Conservation (phyloP, 139 green algal genomes). For the Deuterostichococcus epilithicus region DNA sequence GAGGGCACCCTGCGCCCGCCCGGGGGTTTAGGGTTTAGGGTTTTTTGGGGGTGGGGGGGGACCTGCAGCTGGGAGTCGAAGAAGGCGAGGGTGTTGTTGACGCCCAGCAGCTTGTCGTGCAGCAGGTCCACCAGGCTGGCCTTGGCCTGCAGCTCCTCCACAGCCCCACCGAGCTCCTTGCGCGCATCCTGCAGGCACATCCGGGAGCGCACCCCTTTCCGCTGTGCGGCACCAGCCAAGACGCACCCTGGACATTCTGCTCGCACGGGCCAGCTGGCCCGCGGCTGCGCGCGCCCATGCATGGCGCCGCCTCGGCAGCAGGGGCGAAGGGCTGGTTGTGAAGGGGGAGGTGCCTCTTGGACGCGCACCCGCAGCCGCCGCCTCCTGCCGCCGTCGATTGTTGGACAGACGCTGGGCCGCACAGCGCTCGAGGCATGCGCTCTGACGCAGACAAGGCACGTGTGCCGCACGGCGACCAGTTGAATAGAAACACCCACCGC, state of each 20-base stretch:
- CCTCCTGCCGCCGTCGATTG: background rate
- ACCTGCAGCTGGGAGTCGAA: background rate
- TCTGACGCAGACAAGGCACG: background rate
- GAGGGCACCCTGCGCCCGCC: no score
- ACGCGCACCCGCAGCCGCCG: background rate
- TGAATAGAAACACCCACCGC: constrained; percentile 2
- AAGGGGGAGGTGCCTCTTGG: no score
- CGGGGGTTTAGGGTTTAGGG: no score
- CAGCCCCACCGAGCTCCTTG: background rate
- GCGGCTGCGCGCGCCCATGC: no score
- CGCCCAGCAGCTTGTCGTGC: background rate
- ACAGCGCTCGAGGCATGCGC: background rate
- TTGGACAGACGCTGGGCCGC: background rate
- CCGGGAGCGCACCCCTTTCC: no score
- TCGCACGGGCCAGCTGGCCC: no score
- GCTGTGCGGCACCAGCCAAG: no score
- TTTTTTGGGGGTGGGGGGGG: no score
- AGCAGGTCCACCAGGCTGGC: background rate
- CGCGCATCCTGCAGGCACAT: background rate
- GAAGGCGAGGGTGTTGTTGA: background rate
- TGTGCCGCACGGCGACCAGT: background rate
- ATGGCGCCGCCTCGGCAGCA: no score
- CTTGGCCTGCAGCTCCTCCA: background rate
- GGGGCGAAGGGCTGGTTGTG: no score
- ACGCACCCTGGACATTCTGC: no score